These are phyloP conservation scores for Populus hybrid DNA, from an alignment of 441 rosid genomes.

Conservation along the genomic window DNA sequence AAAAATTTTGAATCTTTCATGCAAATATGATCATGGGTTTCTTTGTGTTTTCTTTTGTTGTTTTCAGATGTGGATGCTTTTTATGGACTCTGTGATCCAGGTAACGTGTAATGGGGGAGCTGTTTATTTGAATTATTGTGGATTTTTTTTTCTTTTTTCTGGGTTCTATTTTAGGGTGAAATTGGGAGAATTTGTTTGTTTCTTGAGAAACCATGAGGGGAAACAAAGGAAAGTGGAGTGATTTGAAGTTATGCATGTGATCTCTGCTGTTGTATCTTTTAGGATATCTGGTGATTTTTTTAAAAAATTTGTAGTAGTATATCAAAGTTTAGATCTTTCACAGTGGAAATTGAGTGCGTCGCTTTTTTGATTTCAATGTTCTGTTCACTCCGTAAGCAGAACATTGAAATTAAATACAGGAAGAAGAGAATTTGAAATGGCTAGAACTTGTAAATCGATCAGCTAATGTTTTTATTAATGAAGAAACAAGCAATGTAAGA, in stretches of 20 bases:
- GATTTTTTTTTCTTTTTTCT: too few species aligned
- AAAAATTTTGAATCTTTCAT: neutral
- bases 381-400: neutral
- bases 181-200: neutral
- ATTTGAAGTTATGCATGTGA: neutral
- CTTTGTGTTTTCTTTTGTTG: neutral
- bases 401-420: neutral
- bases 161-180: neutral
- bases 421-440: neutral
- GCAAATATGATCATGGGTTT: neutral
- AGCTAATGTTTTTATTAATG: neutral
- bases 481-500: neutral
- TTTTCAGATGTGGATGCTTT: conserved; percentile 68
- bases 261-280: neutral
- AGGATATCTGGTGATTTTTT: neutral
- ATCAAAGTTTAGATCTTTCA: neutral
- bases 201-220: conserved; percentile 9
- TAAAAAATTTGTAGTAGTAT: neutral
- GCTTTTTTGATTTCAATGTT: neutral
- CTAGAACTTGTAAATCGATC: neutral
- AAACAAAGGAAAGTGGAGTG: neutral
- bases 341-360: neutral
- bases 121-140: neutral
- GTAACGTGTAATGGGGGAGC: conserved; percentile 31
- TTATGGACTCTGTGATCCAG: conserved; percentile 78